Evolutionary conservation across 768 basidiomycete genomes (phyloP).

Genomic region (Pleurotus citrinopileatus): DNA sequence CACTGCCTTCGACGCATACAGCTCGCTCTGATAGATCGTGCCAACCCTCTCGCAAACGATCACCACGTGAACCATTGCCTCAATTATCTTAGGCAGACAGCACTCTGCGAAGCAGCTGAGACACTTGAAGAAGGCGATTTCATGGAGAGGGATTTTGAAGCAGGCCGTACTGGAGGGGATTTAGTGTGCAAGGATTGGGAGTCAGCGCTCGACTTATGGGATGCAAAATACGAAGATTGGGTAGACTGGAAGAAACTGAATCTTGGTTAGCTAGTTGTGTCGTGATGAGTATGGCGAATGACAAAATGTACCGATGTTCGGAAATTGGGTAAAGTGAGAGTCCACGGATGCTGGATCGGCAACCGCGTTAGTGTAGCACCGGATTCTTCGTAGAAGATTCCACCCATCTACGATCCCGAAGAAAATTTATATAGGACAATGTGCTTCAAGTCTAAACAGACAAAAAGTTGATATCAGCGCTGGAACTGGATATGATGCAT

Average conservation of each 20-base stretch:
- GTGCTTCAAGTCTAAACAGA: no score
- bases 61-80: conserved; percentile 33
- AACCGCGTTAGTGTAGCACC: no score
- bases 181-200: conserved; percentile 14
- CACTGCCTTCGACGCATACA: conserved; percentile 22
- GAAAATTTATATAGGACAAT: no score
- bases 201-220: conserved; percentile 2
- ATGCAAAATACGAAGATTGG: conserved; percentile 5
- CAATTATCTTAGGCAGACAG: conserved; percentile 31
- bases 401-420: no score
- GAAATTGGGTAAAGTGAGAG: no score
- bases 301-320: no score
- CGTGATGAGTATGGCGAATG: no score
- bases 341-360: no score
- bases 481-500: no score
- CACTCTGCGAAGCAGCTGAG: conserved; percentile 31
- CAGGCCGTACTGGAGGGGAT: conserved; percentile 13
- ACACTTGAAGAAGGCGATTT: conserved; percentile 32
- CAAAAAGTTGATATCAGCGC: no score
- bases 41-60: conserved; percentile 4
- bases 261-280: no score
- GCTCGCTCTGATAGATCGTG: conserved; percentile 15
- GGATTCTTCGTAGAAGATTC: no score
- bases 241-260: neutral
- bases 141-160: conserved; percentile 22